phyloP scores from a whole-genome alignment of 2,329 filamentous ascomycete species.

The Curvularia sp. region DNA sequence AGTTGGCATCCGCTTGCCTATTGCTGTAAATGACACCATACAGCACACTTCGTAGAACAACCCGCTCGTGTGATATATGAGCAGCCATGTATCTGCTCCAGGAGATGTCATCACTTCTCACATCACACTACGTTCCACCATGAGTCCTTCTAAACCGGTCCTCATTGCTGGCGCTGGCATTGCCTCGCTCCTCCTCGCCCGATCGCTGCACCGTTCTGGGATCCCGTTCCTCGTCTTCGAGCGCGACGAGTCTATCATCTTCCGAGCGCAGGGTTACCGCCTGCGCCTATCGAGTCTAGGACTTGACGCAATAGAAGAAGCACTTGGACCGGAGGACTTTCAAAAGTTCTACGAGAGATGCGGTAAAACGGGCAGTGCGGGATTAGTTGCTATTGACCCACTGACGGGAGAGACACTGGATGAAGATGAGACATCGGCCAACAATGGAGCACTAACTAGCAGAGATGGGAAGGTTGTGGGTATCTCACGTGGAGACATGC shows the following conservation, averaged over 20 bases:
- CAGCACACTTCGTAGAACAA: slow-evolving; percentile 3
- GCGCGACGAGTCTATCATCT: slow-evolving; percentile 57
- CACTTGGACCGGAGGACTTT: slow-evolving; percentile 59
- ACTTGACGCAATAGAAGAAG: slow-evolving; percentile 66
- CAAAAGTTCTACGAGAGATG: slow-evolving; percentile 65
- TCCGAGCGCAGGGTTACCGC: slow-evolving; percentile 69
- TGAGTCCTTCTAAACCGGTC: slow-evolving; percentile 50
- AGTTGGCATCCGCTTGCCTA: neutral
- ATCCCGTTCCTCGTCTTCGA: slow-evolving; percentile 48
- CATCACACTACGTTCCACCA: slow-evolving; percentile 12
- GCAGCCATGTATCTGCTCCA: slow-evolving; percentile 5
- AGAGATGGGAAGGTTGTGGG: slow-evolving; percentile 67
- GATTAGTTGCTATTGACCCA: slow-evolving; percentile 61
- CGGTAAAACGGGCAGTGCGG: slow-evolving; percentile 65
- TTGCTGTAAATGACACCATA: neutral
- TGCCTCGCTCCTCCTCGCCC: slow-evolving; percentile 42
- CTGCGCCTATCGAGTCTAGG: slow-evolving; percentile 65
- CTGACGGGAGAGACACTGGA: slow-evolving; percentile 58
- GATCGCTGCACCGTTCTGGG: slow-evolving; percentile 35
- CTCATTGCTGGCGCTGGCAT: slow-evolving; percentile 46
- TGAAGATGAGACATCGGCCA: slow-evolving; percentile 20
- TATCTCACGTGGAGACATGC: slow-evolving; percentile 69
- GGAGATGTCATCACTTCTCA: neutral
- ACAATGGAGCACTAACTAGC: slow-evolving; percentile 52
- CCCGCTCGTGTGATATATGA: slow-evolving; percentile 6